A percentile compares a stretch with the other conserved stretches of the same genome.
These are phyloP conservation scores for Sarocladium kiliense DNA, from an alignment of 2,329 filamentous ascomycete species.

Conservation along the genomic window DNA sequence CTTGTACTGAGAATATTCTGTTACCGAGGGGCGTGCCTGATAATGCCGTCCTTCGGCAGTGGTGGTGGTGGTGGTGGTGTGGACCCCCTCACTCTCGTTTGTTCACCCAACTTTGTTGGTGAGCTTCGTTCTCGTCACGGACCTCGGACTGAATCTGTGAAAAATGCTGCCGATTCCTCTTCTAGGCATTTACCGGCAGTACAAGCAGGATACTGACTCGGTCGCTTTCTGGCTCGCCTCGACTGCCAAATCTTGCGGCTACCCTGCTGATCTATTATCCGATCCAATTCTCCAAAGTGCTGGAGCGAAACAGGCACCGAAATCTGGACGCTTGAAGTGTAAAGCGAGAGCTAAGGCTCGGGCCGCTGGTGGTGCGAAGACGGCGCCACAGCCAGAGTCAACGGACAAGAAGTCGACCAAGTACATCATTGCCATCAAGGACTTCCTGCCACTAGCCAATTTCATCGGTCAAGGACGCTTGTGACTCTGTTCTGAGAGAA, in stretches of 20 bases:
- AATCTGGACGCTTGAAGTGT: slow-evolving; percentile 18
- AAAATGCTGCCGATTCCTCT: slow-evolving; percentile 19
- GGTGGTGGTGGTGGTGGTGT: too few species aligned
- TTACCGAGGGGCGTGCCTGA: too few species aligned
- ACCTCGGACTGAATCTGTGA: too few species aligned
- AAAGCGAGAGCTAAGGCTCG: slow-evolving; percentile 17
- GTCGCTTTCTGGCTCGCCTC: slow-evolving; percentile 36
- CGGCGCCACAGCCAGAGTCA: background rate
- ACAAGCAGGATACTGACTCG: slow-evolving; percentile 34
- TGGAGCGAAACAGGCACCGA: background rate
- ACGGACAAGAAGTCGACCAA: slow-evolving; percentile 13
- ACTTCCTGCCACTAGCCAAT: slow-evolving; percentile 32
- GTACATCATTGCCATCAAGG: slow-evolving; percentile 30
- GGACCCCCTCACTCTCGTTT: too few species aligned
- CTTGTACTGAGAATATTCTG: too few species aligned
- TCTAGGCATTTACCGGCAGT: slow-evolving; percentile 28
- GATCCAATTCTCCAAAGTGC: background rate
- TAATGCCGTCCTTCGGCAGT: too few species aligned
- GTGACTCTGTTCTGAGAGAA: slow-evolving; percentile 24
- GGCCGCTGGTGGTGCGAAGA: background rate
- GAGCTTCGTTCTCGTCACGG: too few species aligned
- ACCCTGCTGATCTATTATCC: slow-evolving; percentile 17
- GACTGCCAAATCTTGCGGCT: slow-evolving; percentile 31
- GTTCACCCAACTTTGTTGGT: too few species aligned
- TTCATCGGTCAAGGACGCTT: slow-evolving; percentile 27